Evolutionary conservation across 2,329 filamentous ascomycete genomes (phyloP), one percentile per base, ranked within the genome.

Genomic region (Neoscytalidium dimidiatum): DNA sequence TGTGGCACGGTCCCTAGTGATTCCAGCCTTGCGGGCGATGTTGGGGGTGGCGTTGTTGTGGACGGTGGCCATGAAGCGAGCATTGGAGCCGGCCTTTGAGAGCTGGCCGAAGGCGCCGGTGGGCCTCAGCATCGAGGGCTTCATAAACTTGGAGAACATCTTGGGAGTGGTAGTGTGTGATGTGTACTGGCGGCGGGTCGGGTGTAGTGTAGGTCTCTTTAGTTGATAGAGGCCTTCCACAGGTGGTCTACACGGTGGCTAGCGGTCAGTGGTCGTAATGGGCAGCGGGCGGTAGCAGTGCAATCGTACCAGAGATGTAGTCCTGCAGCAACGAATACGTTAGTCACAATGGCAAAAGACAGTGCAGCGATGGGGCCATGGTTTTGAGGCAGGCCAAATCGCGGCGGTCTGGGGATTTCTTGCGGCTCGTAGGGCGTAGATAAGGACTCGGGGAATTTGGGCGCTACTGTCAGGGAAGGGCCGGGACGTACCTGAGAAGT

Each of bases 1-100:
- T 66, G 95, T 98, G 68, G 95, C 95, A 73, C 92, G 86, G 73
- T 93, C 90, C 73, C 86, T 86, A 51, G 88, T 86, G 68, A 88
- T 88, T 69, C 89, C 93, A 67, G 87, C 85, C 70, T 84, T 84
- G 68, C 84, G 80, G 68, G 83, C 81, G 66, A 80, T 81, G 38
- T 82, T 73, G 68, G 90, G 88, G 82, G 90, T 88, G 75, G 86
- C 88, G 80, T 88, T 92, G 71, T 86, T 87, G 71, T 88, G 84
- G 67, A 90, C 86, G 51, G 88, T 90, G 67, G 89, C 89, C 76
- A 90, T 81, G 76, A 81, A 85, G 72, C 84, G 84, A 69, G 75
- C 72, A 68, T 81, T 80, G 64, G 71, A 68, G 73, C 74, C 74
- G 68, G 73, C 74, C 74, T 78, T 78, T 74, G 82, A 79, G 70